phyloP scores from a whole-genome alignment of 2,329 filamentous ascomycete genomes.

The Corinectria fuckeliana region DNA sequence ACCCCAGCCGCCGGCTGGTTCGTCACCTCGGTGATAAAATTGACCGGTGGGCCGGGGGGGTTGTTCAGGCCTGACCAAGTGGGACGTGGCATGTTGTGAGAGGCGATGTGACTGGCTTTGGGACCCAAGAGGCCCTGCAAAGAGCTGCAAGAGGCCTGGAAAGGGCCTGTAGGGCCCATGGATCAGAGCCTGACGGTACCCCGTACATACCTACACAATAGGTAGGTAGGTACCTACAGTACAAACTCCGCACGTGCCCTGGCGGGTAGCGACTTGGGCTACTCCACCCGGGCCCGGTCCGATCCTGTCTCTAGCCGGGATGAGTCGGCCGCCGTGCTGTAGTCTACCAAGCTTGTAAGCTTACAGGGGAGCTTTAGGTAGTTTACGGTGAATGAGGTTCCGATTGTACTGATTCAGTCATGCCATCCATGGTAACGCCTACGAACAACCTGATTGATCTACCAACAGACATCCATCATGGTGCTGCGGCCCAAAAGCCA shows the following conservation, averaged over 20 bases:
- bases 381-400: too few relatives aligned
- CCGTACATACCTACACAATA: too few relatives aligned
- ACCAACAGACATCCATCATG: too few relatives aligned
- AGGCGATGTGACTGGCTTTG: neutral
- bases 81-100: constrained; percentile 18
- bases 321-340: too few relatives aligned
- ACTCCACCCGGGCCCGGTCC: neutral
- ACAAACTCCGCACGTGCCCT: neutral
- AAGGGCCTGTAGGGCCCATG: too few relatives aligned
- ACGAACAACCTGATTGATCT: too few relatives aligned
- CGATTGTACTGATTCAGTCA: too few relatives aligned
- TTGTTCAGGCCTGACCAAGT: constrained; percentile 27
- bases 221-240: neutral
- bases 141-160: too few relatives aligned
- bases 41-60: constrained; percentile 31
- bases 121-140: neutral
- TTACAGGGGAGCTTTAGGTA: neutral
- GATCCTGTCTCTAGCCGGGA: neutral
- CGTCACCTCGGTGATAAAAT: constrained; percentile 39
- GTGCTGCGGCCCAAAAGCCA: too few relatives aligned
- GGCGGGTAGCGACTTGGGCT: neutral
- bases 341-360: too few relatives aligned
- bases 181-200: too few relatives aligned
- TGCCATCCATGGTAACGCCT: too few relatives aligned
- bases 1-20: constrained; percentile 13